Base-by-base conservation (phyloP, 306 rosid genomes). In the Rosa multiflora region DNA sequence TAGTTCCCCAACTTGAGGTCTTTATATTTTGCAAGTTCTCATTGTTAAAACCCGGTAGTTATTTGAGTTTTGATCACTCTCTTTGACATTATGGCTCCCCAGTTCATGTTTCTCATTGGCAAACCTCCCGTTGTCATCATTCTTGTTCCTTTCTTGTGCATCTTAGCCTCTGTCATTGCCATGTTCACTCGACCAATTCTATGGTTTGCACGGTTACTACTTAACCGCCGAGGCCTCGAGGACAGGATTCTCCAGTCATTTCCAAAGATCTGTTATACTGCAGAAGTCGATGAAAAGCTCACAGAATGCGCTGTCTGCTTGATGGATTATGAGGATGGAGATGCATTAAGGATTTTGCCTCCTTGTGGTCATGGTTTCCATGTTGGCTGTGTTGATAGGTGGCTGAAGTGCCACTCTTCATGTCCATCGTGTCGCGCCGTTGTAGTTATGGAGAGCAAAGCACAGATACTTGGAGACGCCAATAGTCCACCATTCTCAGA, bases 311-410 rank as follows among this genome's bases (percentile, higher is more conserved):
- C 79, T n/a, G 67, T 82, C 59, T 83, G 83, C 80, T 42, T 79
- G 83, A 75, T 68, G 70, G 83, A 79, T 55, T 83, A 74, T 40
- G 82, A 58, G 56, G 76, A 68, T 5, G 85, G 85, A 46, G 85
- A 82, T 39, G 56, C 12, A 5, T 47, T 48, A 9, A 58, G 73
- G 79, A 56, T 82, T 40, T 68, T 58, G 77, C 83, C 86, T 18
- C 66, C 63, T 48, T 83, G 86, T 70, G 74, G 80, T 62, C 86
- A 79, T 52, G 80, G 82, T 26, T 79, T 74, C 74, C 86, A 79
- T 63, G 55, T 43, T 66, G 42, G 26, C 37, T 82, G 82, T 23
- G 61, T 82, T 5, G 82, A 67, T 42, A 58, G 42, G 73, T 82
- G 82, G 79, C 82, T 82, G 0, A 42, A 69, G 67, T 67, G 76